These are phyloP conservation scores for Phanerochaete carnosa DNA, from an alignment of 768 basidiomycete genomes.

Conservation along the genomic window DNA sequence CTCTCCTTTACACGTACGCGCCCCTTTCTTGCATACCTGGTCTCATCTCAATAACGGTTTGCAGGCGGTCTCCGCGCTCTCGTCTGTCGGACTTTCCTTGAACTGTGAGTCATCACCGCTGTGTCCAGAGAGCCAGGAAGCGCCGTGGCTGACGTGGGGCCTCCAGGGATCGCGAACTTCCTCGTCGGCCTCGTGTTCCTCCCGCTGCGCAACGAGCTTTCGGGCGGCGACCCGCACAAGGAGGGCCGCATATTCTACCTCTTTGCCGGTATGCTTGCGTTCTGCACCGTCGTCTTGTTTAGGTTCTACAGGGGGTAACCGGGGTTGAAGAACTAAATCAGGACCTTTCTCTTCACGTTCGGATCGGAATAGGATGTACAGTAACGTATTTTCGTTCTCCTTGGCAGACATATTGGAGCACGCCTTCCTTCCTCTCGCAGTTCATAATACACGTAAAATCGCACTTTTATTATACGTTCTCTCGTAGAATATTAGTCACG, in stretches of 20 bases:
- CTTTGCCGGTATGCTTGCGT: slow-evolving; percentile 58
- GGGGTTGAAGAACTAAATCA: neutral
- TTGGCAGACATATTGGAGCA: too few species aligned
- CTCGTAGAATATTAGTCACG: too few species aligned
- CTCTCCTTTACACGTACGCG: slow-evolving; percentile 70
- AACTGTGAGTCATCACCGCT: slow-evolving; percentile 49
- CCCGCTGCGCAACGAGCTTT: slow-evolving; percentile 73
- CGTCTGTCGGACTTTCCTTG: slow-evolving; percentile 68
- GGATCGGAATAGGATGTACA: too few species aligned
- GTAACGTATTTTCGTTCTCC: too few species aligned
- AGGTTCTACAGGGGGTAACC: slow-evolving; percentile 23
- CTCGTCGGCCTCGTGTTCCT: slow-evolving; percentile 81
- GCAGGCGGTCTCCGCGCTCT: slow-evolving; percentile 78
- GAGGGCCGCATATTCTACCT: slow-evolving; percentile 90
- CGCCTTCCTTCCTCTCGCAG: too few species aligned
- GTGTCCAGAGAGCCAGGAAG: neutral
- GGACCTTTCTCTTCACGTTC: too few species aligned
- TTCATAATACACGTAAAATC: too few species aligned
- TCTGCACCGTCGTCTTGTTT: slow-evolving; percentile 28
- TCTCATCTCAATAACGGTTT: neutral
- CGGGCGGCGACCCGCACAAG: slow-evolving; percentile 53
- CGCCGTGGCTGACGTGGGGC: slow-evolving; percentile 1
- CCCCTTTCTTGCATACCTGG: neutral
- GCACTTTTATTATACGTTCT: too few species aligned
- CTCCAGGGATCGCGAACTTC: slow-evolving; percentile 80